phyloP scores from a whole-genome alignment of 177 flowering plant genomes.

The Telopea speciosissima region DNA sequence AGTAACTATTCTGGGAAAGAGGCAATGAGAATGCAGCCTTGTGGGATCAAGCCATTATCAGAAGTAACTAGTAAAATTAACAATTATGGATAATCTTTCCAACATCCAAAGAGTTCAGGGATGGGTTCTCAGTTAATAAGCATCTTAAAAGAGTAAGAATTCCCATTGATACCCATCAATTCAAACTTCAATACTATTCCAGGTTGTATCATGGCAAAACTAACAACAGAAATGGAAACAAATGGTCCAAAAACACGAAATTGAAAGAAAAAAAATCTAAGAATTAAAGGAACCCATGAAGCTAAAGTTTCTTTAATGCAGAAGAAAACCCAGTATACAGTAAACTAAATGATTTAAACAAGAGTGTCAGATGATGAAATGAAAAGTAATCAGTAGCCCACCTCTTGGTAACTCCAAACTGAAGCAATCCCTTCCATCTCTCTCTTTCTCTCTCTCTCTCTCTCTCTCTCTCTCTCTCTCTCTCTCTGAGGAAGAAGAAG shows the following conservation, averaged over 20 bases:
- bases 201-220: background rate
- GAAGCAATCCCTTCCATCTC: slow-evolving; percentile 51
- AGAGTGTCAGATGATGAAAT: background rate
- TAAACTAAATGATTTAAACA: background rate
- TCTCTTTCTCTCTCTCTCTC: background rate
- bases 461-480: background rate
- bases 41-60: no score
- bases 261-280: background rate
- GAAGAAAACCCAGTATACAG: background rate
- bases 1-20: no score
- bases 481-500: background rate
- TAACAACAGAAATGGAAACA: no score
- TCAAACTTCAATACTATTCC: background rate
- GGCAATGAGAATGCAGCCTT: no score
- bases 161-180: background rate
- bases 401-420: slow-evolving; percentile 55
- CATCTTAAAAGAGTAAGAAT: no score
- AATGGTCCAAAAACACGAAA: background rate
- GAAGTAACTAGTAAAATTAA: no score
- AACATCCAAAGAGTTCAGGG: no score
- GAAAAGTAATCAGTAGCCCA: slow-evolving; percentile 17
- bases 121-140: no score
- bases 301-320: background rate
- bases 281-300: background rate
- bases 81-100: no score